Evolutionary conservation across 176 grass and related monocot species (phyloP), one percentile per base, ranked within the genome.

Genomic region (Thinopyrum elongatum): DNA sequence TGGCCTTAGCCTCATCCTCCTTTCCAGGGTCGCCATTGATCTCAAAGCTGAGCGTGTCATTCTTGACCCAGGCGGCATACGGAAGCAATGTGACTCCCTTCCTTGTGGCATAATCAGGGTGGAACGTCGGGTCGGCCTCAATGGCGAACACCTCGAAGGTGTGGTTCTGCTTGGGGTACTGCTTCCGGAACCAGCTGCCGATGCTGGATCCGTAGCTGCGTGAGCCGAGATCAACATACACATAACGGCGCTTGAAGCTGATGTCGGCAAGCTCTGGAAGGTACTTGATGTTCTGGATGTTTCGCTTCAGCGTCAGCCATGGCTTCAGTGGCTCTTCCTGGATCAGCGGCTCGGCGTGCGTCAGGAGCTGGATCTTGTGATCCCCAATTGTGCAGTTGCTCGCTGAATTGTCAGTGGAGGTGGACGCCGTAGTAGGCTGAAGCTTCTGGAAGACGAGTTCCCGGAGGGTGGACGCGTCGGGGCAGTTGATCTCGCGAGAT

Each of bases 131-230:
- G 67, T 95, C 93, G 12, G 93, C 93, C 84, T 95, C 93, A 13
- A 95, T 91, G 70, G 93, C 93, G 60, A 89, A 95, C 42, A 95
- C 83, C 64, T 91, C 80, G 57, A 95, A 95, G 26, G 90, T 95
- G 46, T 91, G 91, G 84, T 95, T 95, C 84, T 93, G 93, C 85
- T 93, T 95, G 7, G 93, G 90, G 83, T 95, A 95, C 67, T 91
- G 94, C 65, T 95, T 95, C 53, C 82, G 86, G 86, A 95, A 95
- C 94, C 94, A 95, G 80, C 90, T 89, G 30, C 91, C 93, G 15
- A 95, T 93, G 73, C 91, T 95, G 17, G 93, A 95, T 5, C 94
- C 86, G 5, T 95, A 95, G 94, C 91, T 91, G 9, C 94, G 86
- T 1, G 94, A 57, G 5, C 94, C 91, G 2, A 95, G 86, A 23